phyloP scores from a whole-genome alignment of 2,329 filamentous ascomycete species.

The Shiraia sp. region DNA sequence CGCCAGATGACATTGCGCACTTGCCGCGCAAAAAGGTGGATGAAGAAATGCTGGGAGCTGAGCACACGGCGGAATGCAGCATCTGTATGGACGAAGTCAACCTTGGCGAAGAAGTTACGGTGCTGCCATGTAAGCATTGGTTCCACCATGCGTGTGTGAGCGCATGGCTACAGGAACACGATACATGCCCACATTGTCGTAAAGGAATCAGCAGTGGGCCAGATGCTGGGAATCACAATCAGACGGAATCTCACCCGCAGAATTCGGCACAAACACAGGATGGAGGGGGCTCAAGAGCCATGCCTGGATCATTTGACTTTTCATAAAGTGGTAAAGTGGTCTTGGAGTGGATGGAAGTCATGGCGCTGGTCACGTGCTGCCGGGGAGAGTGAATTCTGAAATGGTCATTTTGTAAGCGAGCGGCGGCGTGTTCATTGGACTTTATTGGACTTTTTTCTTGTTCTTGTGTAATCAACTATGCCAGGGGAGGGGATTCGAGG shows the following conservation, averaged over 20 bases:
- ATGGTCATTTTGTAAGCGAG: too few relatives aligned
- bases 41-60: constrained; percentile 68
- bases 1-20: constrained; percentile 71
- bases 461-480: too few relatives aligned
- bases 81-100: constrained; percentile 91
- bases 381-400: too few relatives aligned
- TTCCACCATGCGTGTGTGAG: constrained; percentile 84
- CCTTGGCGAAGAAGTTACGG: constrained; percentile 72
- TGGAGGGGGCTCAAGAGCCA: too few relatives aligned
- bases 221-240: constrained; percentile 23
- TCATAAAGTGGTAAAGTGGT: too few relatives aligned
- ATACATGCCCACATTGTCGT: constrained; percentile 86
- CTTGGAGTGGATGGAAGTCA: too few relatives aligned
- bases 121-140: constrained; percentile 89
- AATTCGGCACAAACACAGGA: constrained; percentile 7
- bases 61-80: constrained; percentile 77
- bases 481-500: too few relatives aligned
- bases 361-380: too few relatives aligned
- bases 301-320: too few relatives aligned
- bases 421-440: too few relatives aligned
- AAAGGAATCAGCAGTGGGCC: constrained; percentile 52
- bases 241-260: constrained; percentile 10
- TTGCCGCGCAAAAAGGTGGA: constrained; percentile 74
- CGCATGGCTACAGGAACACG: constrained; percentile 85
- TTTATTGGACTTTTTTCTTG: too few relatives aligned